A percentile compares a stretch with the other conserved stretches of the same genome.
phyloP scores from a whole-genome alignment of 306 rosid species.

The Begonia peltatifolia region DNA sequence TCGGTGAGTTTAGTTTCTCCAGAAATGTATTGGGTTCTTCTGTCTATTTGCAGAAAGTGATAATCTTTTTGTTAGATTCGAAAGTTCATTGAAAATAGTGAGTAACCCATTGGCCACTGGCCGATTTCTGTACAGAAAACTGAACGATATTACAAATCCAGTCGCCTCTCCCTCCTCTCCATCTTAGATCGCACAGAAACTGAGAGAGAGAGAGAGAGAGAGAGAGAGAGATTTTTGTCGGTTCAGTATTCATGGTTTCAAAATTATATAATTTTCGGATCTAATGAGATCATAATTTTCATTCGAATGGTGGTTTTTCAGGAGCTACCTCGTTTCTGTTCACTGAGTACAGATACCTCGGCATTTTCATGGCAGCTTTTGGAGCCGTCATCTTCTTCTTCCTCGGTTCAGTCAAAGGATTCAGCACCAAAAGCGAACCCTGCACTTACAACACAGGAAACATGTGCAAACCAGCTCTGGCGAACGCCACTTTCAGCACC shows the following conservation, averaged over 20 bases:
- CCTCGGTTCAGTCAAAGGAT: slow-evolving; percentile 65
- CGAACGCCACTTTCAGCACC: slow-evolving; percentile 46
- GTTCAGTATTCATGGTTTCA: neutral
- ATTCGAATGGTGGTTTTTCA: slow-evolving; percentile 14
- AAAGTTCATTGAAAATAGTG: too few relatives aligned
- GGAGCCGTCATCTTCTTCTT: slow-evolving; percentile 42
- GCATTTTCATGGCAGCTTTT: slow-evolving; percentile 40
- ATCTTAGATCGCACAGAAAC: neutral
- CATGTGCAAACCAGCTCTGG: slow-evolving; percentile 56
- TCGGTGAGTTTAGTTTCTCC: slow-evolving; percentile 16
- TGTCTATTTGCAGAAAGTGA: too few relatives aligned
- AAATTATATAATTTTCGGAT: too few relatives aligned
- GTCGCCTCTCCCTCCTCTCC: neutral
- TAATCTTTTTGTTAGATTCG: too few relatives aligned
- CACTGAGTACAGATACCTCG: slow-evolving; percentile 43
- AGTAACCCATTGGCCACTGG: too few relatives aligned
- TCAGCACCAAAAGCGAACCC: slow-evolving; percentile 50
- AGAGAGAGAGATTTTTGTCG: neutral
- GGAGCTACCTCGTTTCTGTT: slow-evolving; percentile 64
- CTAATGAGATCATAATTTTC: too few relatives aligned
- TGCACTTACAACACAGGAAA: slow-evolving; percentile 50
- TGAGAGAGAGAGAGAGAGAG: too few relatives aligned
- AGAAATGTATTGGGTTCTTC: too few relatives aligned
- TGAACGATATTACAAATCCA: too few relatives aligned
- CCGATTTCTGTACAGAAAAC: too few relatives aligned